phyloP scores from a whole-genome alignment of 75 land plant species.

The Selaginella moellendorffii region DNA sequence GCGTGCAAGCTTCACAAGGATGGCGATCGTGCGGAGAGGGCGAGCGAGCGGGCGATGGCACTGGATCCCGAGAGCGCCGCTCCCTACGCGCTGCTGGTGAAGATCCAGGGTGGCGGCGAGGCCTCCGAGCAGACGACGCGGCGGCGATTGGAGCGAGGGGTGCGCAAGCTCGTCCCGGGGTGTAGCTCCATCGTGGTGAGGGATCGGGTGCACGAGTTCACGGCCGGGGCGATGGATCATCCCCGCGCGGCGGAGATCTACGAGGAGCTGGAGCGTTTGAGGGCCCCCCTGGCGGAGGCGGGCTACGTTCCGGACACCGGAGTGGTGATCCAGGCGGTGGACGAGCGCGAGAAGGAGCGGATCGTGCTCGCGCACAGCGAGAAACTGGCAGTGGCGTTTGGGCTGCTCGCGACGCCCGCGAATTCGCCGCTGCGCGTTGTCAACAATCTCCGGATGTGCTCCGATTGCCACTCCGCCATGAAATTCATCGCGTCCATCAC shows the following conservation, averaged over 20 bases:
- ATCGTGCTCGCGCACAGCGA: background rate
- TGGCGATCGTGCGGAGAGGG: background rate
- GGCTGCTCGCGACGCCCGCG: background rate
- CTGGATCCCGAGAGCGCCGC: background rate
- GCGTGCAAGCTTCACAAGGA: slow-evolving; percentile 4
- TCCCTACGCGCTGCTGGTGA: background rate
- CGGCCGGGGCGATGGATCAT: background rate
- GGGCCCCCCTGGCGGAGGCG: background rate
- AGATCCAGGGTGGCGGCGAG: background rate
- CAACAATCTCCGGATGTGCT: background rate
- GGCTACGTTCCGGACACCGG: slow-evolving; percentile 6
- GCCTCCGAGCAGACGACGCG: background rate
- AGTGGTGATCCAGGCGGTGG: background rate
- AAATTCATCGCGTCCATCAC: background rate
- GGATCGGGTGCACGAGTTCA: background rate
- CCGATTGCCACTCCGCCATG: slow-evolving; percentile 1
- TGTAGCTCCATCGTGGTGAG: slow-evolving; percentile 3
- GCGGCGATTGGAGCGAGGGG: background rate
- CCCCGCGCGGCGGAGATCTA: background rate
- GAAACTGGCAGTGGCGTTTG: slow-evolving; percentile 4
- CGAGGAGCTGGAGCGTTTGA: background rate
- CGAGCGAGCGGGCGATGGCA: background rate
- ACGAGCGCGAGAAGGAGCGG: background rate
- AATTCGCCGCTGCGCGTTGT: background rate
- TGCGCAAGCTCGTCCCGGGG: slow-evolving; percentile 1